A percentile compares a stretch with the other conserved stretches of the same genome.
Conservation (phyloP, 306 rosid genomes). For the Nissolia schottii region DNA sequence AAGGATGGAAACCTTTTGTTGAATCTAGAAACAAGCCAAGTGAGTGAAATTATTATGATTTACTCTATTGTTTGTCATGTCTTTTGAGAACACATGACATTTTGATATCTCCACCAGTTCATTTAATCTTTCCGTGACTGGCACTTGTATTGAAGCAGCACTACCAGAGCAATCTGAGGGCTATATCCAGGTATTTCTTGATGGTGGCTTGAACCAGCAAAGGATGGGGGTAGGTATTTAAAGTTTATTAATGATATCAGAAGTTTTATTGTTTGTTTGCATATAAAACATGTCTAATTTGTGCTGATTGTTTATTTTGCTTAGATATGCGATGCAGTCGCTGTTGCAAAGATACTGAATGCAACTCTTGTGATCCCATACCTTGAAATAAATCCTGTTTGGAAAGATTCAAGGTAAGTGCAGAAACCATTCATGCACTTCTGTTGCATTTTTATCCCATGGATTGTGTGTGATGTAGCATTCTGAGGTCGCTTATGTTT, state of each 20-base stretch:
- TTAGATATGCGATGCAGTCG: slow-evolving; percentile 99
- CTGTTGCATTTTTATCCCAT: not conserved
- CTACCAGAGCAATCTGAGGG: slow-evolving; percentile 76
- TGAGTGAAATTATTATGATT: slow-evolving; percentile 35
- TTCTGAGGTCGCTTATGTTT: slow-evolving; percentile 24
- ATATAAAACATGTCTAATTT: not conserved
- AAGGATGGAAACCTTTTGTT: slow-evolving; percentile 64
- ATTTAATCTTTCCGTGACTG: slow-evolving; percentile 11
- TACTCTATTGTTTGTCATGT: not conserved
- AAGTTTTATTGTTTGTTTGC: not conserved
- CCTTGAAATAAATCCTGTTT: slow-evolving; percentile 92
- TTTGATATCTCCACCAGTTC: slow-evolving; percentile 3
- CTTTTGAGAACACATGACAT: not conserved
- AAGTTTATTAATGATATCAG: not conserved
- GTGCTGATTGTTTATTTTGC: slow-evolving; percentile 7
- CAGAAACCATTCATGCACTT: not conserved
- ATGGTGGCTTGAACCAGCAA: slow-evolving; percentile 99
- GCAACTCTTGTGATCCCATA: slow-evolving; percentile 94
- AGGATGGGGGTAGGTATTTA: slow-evolving; percentile 91
- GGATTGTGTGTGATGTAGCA: slow-evolving; percentile 10
- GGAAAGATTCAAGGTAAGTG: slow-evolving; percentile 84
- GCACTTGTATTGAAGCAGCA: slow-evolving; percentile 49
- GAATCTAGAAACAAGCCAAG: slow-evolving; percentile 50
- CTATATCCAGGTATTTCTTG: slow-evolving; percentile 88
- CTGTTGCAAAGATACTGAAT: slow-evolving; percentile 87